phyloP scores from a whole-genome alignment of 2,329 filamentous ascomycete species.

The Elsinoe perseae region DNA sequence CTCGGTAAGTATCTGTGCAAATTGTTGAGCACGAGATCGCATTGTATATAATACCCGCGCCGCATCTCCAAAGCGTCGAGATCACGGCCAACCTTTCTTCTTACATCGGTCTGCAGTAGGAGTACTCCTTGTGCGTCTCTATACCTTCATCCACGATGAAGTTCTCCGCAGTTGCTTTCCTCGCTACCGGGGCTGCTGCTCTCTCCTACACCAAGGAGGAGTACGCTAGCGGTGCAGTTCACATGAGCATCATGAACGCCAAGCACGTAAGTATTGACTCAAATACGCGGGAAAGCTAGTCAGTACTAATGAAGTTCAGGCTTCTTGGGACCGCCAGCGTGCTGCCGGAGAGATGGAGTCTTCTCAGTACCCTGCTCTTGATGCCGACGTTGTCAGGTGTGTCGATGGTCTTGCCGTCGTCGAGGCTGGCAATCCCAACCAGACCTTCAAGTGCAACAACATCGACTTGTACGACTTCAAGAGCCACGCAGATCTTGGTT shows the following conservation, averaged over 20 bases:
- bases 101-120: background rate
- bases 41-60: slow-evolving; percentile 10
- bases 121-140: background rate
- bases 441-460: slow-evolving; percentile 45
- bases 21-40: slow-evolving; percentile 1
- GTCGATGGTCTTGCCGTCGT: slow-evolving; percentile 39
- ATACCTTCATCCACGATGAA: slow-evolving; percentile 11
- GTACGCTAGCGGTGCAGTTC: slow-evolving; percentile 15
- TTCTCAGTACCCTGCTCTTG: slow-evolving; percentile 18
- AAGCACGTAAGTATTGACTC: slow-evolving; percentile 12
- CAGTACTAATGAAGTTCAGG: background rate
- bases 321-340: slow-evolving; percentile 22
- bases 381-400: slow-evolving; percentile 28
- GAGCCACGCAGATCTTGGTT: slow-evolving; percentile 47
- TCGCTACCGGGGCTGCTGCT: slow-evolving; percentile 2
- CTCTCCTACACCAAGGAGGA: slow-evolving; percentile 9
- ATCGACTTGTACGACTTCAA: slow-evolving; percentile 51
- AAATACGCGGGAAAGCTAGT: background rate
- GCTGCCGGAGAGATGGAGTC: slow-evolving; percentile 22
- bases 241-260: slow-evolving; percentile 16
- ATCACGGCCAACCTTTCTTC: background rate
- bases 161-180: slow-evolving; percentile 11
- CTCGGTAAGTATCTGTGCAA: background rate
- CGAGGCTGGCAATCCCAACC: slow-evolving; percentile 39
- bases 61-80: background rate